These are phyloP conservation scores for Penicillium sp. DNA, from an alignment of 2,329 filamentous ascomycete genomes.

Conservation along the genomic window DNA sequence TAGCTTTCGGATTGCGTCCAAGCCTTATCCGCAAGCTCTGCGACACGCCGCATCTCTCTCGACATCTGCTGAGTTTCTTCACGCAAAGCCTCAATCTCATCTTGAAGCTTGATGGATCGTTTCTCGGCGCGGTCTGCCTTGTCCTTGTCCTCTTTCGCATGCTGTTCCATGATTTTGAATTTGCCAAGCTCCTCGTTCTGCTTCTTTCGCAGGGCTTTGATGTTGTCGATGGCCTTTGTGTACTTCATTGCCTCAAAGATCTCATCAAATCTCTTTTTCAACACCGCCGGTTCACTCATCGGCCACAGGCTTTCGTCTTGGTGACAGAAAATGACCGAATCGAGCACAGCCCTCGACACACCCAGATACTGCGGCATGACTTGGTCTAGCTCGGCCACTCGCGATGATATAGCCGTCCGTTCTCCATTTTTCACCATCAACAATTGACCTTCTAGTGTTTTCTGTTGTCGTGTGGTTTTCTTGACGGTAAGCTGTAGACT, in stretches of 20 bases:
- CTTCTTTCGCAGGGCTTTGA: conserved; percentile 80
- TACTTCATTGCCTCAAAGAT: conserved; percentile 98
- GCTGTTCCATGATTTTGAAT: conserved; percentile 69
- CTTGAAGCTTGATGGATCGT: conserved; percentile 60
- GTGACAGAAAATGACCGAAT: conserved; percentile 96
- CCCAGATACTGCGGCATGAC: conserved; percentile 83
- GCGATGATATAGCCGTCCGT: conserved; percentile 71
- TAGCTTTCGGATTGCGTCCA: conserved; percentile 71
- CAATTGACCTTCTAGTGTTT: conserved; percentile 78
- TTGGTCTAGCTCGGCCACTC: conserved; percentile 74
- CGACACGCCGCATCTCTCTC: conserved; percentile 43
- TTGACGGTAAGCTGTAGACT: conserved; percentile 83
- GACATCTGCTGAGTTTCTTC: conserved; percentile 59
- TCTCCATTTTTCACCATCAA: conserved; percentile 75
- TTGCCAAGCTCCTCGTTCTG: conserved; percentile 71
- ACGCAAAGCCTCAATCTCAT: conserved; percentile 57
- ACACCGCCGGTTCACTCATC: conserved; percentile 74
- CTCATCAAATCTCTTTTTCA: conserved; percentile 95
- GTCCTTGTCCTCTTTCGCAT: conserved; percentile 80
- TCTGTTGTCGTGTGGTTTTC: conserved; percentile 70
- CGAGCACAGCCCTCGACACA: conserved; percentile 83
- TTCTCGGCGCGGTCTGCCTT: conserved; percentile 70
- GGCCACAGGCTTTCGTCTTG: conserved; percentile 98
- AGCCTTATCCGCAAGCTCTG: conserved; percentile 58
- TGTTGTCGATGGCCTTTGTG: conserved; percentile 93